phyloP scores from a whole-genome alignment of 1,284 basidiomycete species.

The Xerocomus nothofagi region DNA sequence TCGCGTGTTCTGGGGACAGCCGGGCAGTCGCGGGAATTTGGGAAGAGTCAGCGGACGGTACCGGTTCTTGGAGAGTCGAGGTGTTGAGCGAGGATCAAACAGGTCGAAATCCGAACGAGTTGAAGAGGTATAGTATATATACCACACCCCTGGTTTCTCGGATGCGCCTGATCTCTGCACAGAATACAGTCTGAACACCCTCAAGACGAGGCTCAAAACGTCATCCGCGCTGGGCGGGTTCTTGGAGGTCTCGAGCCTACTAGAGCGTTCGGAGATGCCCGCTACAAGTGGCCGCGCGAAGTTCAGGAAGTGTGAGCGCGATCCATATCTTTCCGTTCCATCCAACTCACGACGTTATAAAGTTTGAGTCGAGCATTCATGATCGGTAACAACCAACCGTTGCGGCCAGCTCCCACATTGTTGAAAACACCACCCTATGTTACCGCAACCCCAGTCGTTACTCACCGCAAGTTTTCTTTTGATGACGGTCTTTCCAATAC shows the following conservation, averaged over 20 bases:
- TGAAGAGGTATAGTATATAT: conserved; percentile 51
- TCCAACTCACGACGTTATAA: conserved; percentile 28
- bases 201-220: conserved; percentile 72
- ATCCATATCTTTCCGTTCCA: conserved; percentile 1
- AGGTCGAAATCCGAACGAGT: conserved; percentile 85
- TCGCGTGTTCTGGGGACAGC: conserved; percentile 93
- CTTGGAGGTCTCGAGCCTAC: conserved; percentile 94
- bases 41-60: conserved; percentile 62
- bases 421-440: conserved; percentile 95
- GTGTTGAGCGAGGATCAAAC: conserved; percentile 95
- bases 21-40: conserved; percentile 95
- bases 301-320: conserved; percentile 69
- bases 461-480: conserved; percentile 68
- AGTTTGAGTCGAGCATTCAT: conserved; percentile 69
- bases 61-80: conserved; percentile 82
- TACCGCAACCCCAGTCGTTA: conserved; percentile 87
- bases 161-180: conserved; percentile 10
- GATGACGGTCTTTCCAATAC: conserved; percentile 21
- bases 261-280: conserved; percentile 92
- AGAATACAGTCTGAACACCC: conserved; percentile 93
- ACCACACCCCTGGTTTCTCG: not conserved
- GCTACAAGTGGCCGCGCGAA: conserved; percentile 86
- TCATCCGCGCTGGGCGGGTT: conserved; percentile 85
- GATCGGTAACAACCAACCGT: conserved; percentile 56
- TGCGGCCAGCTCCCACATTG: conserved; percentile 58